Evolutionary conservation across 2,329 filamentous ascomycete species (phyloP).

Genomic region (Elsinoe australis): DNA sequence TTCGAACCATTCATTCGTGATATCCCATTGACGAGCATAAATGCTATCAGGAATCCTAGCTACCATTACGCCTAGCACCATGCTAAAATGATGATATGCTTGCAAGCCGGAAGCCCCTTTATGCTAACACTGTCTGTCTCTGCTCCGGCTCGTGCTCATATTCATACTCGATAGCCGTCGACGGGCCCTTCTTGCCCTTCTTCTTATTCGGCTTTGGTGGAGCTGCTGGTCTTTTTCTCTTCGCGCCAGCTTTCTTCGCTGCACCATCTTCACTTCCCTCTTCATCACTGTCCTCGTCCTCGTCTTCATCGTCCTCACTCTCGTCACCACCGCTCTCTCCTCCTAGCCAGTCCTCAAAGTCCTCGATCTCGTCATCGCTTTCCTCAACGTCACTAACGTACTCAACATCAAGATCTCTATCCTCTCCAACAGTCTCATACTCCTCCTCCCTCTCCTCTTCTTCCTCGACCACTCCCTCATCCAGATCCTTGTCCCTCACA

Average conservation of each 20-base stretch:
- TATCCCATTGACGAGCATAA: too few species aligned
- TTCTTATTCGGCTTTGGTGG: slow-evolving; percentile 54
- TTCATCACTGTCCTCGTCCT: slow-evolving; percentile 52
- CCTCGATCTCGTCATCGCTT: slow-evolving; percentile 68
- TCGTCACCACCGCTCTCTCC: slow-evolving; percentile 52
- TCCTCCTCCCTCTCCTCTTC: slow-evolving; percentile 62
- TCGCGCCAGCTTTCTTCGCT: slow-evolving; percentile 50
- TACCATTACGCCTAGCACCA: too few species aligned
- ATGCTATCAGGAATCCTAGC: too few species aligned
- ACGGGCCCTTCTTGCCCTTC: slow-evolving; percentile 45
- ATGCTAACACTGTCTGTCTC: slow-evolving; percentile 30
- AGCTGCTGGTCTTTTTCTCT: slow-evolving; percentile 49
- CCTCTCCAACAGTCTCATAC: slow-evolving; percentile 52
- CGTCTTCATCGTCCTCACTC: slow-evolving; percentile 46
- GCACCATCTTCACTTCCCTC: slow-evolving; percentile 43
- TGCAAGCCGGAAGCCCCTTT: too few species aligned
- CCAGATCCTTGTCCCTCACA: slow-evolving; percentile 74
- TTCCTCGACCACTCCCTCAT: slow-evolving; percentile 75
- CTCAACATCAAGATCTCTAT: slow-evolving; percentile 61
- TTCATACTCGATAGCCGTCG: slow-evolving; percentile 72
- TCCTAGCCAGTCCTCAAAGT: slow-evolving; percentile 90
- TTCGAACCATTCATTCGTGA: too few species aligned
- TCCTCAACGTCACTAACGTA: slow-evolving; percentile 84
- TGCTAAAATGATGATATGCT: too few species aligned
- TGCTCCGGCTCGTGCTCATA: slow-evolving; percentile 55